These are phyloP conservation scores for Cytauxzoon felis DNA, from an alignment of 169 alveolate genomes.

Conservation along the genomic window DNA sequence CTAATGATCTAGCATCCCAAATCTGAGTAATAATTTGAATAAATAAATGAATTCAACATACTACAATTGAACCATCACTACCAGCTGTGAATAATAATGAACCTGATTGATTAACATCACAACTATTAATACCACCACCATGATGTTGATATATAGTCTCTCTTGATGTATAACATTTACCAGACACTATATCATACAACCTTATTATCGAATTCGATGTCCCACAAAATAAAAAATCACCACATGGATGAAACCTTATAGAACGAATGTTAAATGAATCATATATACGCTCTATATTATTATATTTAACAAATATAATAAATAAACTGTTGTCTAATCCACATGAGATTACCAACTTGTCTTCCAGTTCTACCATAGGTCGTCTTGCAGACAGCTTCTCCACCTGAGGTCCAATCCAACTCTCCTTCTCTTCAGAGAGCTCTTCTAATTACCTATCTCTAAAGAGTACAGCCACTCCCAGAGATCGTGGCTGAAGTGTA, in stretches of 20 bases:
- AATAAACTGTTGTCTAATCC: slow-evolving; percentile 8
- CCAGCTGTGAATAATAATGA: slow-evolving; percentile 57
- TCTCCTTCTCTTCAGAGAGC: no score
- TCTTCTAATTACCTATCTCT: no score
- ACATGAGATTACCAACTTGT: slow-evolving; percentile 20
- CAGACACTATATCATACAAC: slow-evolving; percentile 65
- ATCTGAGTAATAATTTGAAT: slow-evolving; percentile 30
- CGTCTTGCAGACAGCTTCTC: no score
- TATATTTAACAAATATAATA: neutral
- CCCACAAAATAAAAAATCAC: slow-evolving; percentile 71
- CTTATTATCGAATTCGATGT: slow-evolving; percentile 63
- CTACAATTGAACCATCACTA: slow-evolving; percentile 52
- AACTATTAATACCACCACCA: slow-evolving; percentile 60
- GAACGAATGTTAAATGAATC: slow-evolving; percentile 49
- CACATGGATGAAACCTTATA: slow-evolving; percentile 72
- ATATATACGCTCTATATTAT: slow-evolving; percentile 8
- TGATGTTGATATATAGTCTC: slow-evolving; percentile 51
- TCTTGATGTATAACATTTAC: slow-evolving; percentile 57
- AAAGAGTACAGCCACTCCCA: no score
- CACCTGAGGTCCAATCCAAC: no score
- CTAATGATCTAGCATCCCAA: slow-evolving; percentile 72
- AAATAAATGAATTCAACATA: neutral
- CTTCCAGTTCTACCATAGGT: no score
- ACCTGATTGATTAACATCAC: slow-evolving; percentile 46
- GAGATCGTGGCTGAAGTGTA: no score